Base-by-base conservation (phyloP, 2,329 filamentous ascomycete genomes). In the Penicillium oxalicum region DNA sequence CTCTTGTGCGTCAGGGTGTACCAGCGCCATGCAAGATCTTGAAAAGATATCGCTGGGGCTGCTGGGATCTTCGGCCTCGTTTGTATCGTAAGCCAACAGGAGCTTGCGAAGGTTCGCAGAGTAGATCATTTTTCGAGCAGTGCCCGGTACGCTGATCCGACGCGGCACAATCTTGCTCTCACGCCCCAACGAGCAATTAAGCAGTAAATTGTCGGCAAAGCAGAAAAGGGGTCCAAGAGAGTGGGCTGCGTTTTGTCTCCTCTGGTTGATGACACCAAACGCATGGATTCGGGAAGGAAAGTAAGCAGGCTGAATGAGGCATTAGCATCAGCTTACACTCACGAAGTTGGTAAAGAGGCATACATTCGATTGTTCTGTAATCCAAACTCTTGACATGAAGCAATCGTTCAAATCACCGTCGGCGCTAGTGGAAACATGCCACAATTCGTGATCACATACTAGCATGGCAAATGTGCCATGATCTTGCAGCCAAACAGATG, bases 161-260 rank as follows among this genome's bases (percentile, higher is more conserved):
- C 70, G 66, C 8, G 72, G 69, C 28, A 76, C 65, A 35, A 67
- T 62, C 51, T 68, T 72, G 40, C 65, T 55, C 32, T 69, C 65
- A 35, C 63, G 63, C 42, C 75, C 72, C 29, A 80, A 54, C 35
- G 71, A 72, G 26, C 75, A 74, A 43, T 75, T 71, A 9, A 77
- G 64, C 49, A 79, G 66, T 26, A 74, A 67, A 9, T 70, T 68
- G 26, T 74, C 72, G 13, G 72, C 70, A 41, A 77, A 70, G 35
- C 72, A 75, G 38, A 78, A 71, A 8, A 79, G 60, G 34, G 74
- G 71, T 2, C 71, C 71, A 11, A 65, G 63, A 9, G 74, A 58
- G 11, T 56, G 57, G 18, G 59, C 58, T 18, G 55, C 34, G 40
- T 57, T 49, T 11, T 58, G 45, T 28, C 52, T 45, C 9, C 50